Evolutionary conservation across 179 eudicot species (phyloP).

Genomic region (Beta macrorhiza): DNA sequence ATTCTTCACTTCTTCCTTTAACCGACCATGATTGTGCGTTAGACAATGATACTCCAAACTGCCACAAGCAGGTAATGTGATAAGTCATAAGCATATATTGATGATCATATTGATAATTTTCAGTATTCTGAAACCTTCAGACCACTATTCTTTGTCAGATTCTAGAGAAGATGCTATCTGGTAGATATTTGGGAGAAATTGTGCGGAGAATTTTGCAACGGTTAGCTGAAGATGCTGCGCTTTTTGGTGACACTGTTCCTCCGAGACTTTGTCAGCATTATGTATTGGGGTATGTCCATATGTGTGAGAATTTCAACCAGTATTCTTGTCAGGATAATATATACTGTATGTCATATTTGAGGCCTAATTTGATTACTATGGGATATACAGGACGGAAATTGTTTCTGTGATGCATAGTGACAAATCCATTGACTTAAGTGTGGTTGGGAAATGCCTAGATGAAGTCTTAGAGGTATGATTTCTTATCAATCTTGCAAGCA

Average conservation of each 20-base stretch:
- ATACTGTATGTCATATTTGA: neutral
- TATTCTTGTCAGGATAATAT: neutral
- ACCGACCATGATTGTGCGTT: slow-evolving; percentile 64
- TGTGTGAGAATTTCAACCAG: neutral
- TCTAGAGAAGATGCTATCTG: slow-evolving; percentile 88
- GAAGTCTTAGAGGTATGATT: slow-evolving; percentile 44
- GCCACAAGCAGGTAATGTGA: slow-evolving; percentile 59
- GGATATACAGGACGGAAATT: slow-evolving; percentile 45
- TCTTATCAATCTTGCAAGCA: slow-evolving; percentile 16
- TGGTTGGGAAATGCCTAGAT: slow-evolving; percentile 41
- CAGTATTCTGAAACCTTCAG: neutral
- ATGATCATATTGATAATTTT: neutral
- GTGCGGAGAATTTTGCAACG: slow-evolving; percentile 60
- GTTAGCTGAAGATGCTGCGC: slow-evolving; percentile 55
- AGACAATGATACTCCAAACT: slow-evolving; percentile 68
- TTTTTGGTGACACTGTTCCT: slow-evolving; percentile 56
- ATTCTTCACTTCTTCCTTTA: slow-evolving; percentile 57
- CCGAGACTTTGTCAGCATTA: slow-evolving; percentile 44
- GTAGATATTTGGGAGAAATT: slow-evolving; percentile 84
- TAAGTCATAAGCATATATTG: slow-evolving; percentile 10
- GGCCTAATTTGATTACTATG: neutral
- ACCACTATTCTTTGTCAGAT: slow-evolving; percentile 26
- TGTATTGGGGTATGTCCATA: slow-evolving; percentile 46
- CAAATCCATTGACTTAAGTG: slow-evolving; percentile 47
- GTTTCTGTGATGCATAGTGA: slow-evolving; percentile 66